Evolutionary conservation across 495 filamentous ascomycete genomes (phyloP), one percentile per base, ranked within the genome.

Genomic region (Platismatia glauca): DNA sequence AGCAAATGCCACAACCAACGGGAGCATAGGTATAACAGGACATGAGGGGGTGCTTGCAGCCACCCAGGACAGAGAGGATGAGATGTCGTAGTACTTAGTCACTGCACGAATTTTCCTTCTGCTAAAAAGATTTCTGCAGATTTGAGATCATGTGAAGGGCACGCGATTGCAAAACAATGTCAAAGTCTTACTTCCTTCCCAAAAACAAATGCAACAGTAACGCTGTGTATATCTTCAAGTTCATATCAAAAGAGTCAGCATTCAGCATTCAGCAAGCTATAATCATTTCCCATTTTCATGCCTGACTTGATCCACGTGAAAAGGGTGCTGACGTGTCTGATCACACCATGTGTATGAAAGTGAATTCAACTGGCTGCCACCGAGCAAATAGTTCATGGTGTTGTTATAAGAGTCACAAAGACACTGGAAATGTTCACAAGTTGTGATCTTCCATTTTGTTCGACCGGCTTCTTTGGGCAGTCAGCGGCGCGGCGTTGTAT

Each of bases 391-490:
- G 2, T 59, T 11, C n/a, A 38, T 9, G 22, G 11, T n/a, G n/a
- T 0, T 11, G 6, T 0, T 34, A 5, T 11, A 37, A 37, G 11
- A 6, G 11, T 37, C 11, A 37, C 11, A 37, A 5, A 37, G n/a
- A n/a, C n/a, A 37, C 35, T 5, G 35, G 35, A 29, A 13, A 38
- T 18, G 37, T 15, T 60, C 27, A 60, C 24, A 41, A 27, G 7
- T 0, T 18, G 8, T 24, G 11, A 15, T 16, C 60, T 62, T 62
- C 60, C 18, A 62, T 38, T 16, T 29, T 55, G 33, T 62, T 62
- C 60, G 52, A 62, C 37, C 27, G 35, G 55, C 18, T 62, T 62
- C 60, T 62, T 33, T 22, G 37, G 12, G 53, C 24, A 7, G n/a
- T 53, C 24, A 43, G 52, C 39, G 33, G 1, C n/a, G 15, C 50